These are phyloP conservation scores for Cercophora samala DNA, from an alignment of 495 filamentous ascomycete species.

Conservation along the genomic window DNA sequence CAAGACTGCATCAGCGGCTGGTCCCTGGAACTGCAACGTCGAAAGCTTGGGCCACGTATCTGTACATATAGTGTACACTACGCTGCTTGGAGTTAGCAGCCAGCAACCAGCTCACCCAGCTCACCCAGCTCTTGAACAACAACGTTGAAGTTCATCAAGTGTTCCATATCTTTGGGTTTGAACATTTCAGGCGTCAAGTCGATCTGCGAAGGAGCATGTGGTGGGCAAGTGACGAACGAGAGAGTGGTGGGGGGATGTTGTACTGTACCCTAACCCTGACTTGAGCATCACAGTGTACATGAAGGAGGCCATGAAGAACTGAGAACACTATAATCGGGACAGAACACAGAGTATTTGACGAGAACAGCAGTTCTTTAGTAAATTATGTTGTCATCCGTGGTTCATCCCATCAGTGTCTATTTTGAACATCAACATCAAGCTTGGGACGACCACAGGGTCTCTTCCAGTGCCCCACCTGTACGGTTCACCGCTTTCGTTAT, in stretches of 20 bases:
- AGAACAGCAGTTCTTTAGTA: too few relatives aligned
- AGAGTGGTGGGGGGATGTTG: too few relatives aligned
- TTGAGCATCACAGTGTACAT: too few relatives aligned
- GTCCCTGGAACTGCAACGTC: not conserved
- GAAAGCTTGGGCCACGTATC: not conserved
- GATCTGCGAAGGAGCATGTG: not conserved
- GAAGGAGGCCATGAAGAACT: too few relatives aligned
- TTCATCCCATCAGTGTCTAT: not conserved
- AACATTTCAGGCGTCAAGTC: not conserved
- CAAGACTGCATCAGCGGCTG: not conserved
- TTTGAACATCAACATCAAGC: not conserved
- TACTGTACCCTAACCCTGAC: too few relatives aligned
- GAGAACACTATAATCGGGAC: too few relatives aligned
- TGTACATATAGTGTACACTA: not conserved
- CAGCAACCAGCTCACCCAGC: not conserved
- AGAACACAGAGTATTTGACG: too few relatives aligned
- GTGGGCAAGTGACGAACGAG: too few relatives aligned
- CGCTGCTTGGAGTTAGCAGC: not conserved
- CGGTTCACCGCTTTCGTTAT: slow-evolving; percentile 31
- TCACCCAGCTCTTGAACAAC: not conserved
- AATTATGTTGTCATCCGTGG: too few relatives aligned
- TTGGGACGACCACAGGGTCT: not conserved
- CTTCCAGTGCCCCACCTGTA: not conserved
- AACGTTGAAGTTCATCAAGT: not conserved
- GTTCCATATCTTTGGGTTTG: not conserved